phyloP scores from a whole-genome alignment of 2,329 filamentous ascomycete genomes.

The Aspergillus nomiae region DNA sequence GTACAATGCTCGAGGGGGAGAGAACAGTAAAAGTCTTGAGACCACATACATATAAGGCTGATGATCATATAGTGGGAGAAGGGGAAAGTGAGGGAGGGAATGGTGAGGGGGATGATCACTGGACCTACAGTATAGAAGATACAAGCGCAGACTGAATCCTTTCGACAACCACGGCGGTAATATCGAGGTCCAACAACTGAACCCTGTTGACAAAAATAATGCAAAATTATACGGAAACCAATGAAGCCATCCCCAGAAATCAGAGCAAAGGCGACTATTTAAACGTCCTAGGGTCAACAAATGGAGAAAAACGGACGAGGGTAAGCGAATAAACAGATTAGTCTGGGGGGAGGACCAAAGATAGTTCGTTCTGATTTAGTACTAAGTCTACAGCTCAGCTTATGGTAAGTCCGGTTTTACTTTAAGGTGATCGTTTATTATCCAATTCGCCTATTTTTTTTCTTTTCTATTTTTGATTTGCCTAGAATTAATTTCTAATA shows the following conservation, averaged over 20 bases:
- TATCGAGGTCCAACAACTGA: not conserved
- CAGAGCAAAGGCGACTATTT: conserved; percentile 10
- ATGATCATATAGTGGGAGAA: not conserved
- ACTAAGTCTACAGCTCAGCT: conserved; percentile 9
- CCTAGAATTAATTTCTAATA: conserved; percentile 1
- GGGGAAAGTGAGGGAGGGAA: not conserved
- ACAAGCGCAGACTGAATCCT: conserved; percentile 5
- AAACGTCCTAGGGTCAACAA: conserved; percentile 7
- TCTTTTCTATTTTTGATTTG: not conserved
- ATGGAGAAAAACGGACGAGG: not conserved
- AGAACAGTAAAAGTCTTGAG: not conserved
- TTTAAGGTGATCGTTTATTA: conserved; percentile 11
- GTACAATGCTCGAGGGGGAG: not conserved
- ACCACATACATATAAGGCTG: not conserved
- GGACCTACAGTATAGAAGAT: not conserved
- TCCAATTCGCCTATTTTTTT: not conserved
- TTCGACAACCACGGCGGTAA: not conserved
- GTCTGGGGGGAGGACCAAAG: conserved; percentile 4
- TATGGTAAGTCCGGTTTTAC: conserved; percentile 12
- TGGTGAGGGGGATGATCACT: not conserved
- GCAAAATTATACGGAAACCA: conserved; percentile 5
- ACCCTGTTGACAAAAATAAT: conserved; percentile 1
- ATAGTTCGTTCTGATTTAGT: conserved; percentile 9
- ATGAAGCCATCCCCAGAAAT: conserved; percentile 1
- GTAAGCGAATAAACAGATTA: conserved; percentile 6